Evolutionary conservation across 495 filamentous ascomycete species (phyloP).

Genomic region (Hypoxylon fuscum): DNA sequence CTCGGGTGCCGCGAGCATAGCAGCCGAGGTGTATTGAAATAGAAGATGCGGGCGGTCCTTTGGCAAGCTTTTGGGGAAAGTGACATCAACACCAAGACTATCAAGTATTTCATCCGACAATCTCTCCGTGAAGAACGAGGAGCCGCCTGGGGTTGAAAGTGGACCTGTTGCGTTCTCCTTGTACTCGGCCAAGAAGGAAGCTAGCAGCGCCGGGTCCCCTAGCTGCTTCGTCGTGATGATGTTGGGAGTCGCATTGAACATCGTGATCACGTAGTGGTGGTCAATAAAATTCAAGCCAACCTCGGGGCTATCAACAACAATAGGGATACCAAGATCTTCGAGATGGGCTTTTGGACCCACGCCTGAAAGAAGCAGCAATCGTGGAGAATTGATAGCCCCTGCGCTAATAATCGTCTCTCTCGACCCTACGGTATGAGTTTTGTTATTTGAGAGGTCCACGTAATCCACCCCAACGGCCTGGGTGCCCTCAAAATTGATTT

Average conservation of each 20-base stretch:
- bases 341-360: slow-evolving; percentile 61
- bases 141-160: slow-evolving; percentile 12
- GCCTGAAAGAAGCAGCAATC: slow-evolving; percentile 65
- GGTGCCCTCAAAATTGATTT: slow-evolving; percentile 52
- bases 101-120: slow-evolving; percentile 24
- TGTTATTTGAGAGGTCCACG: slow-evolving; percentile 56
- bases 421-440: slow-evolving; percentile 53
- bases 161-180: slow-evolving; percentile 20
- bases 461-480: slow-evolving; percentile 50
- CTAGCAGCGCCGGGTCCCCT: slow-evolving; percentile 5
- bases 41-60: slow-evolving; percentile 25
- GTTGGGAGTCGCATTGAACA: slow-evolving; percentile 26
- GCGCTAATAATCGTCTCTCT: slow-evolving; percentile 63
- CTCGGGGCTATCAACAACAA: slow-evolving; percentile 55
- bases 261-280: slow-evolving; percentile 47
- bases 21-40: slow-evolving; percentile 6
- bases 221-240: slow-evolving; percentile 17
- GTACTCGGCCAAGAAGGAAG: slow-evolving; percentile 17
- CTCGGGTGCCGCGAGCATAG: slow-evolving; percentile 3
- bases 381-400: slow-evolving; percentile 62
- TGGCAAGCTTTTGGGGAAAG: slow-evolving; percentile 18
- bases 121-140: slow-evolving; percentile 23
- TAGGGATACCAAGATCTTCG: slow-evolving; percentile 53
- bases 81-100: slow-evolving; percentile 19
- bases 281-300: slow-evolving; percentile 62